A percentile compares a stretch with the other conserved stretches of the same genome.
Conservation (phyloP, 306 rosid genomes). For the Canavalia gladiata region DNA sequence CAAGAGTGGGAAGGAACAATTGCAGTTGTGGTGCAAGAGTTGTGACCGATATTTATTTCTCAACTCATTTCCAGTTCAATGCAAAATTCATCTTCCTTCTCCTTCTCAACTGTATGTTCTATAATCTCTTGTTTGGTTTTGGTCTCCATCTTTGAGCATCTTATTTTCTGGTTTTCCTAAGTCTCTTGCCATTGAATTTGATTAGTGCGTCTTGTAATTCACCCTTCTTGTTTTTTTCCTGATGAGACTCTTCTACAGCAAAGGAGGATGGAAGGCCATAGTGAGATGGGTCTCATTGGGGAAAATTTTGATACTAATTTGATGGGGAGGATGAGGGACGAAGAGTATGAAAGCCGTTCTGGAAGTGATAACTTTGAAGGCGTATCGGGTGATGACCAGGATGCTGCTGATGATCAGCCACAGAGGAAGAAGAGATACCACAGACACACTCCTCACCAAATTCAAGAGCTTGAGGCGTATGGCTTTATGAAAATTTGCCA, state of each 20-base stretch:
- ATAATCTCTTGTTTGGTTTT: conserved; percentile 8
- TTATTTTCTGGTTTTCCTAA: conserved; percentile 7
- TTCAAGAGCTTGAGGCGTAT: conserved; percentile 93
- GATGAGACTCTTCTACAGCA: conserved; percentile 55
- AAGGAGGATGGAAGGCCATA: conserved; percentile 81
- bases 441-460: conserved; percentile 91
- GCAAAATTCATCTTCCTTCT: conserved; percentile 49
- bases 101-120: conserved; percentile 63
- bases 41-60: conserved; percentile 50
- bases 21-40: conserved; percentile 47
- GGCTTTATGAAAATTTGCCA: conserved; percentile 24
- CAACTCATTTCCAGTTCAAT: conserved; percentile 56
- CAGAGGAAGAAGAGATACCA: conserved; percentile 87
- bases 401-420: conserved; percentile 69
- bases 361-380: conserved; percentile 91
- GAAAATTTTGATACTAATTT: conserved; percentile 72
- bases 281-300: conserved; percentile 70
- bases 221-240: conserved; percentile 28
- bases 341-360: conserved; percentile 90
- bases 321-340: conserved; percentile 77
- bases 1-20: conserved; percentile 37
- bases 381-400: conserved; percentile 87
- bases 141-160: neutral
- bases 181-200: conserved; percentile 21
- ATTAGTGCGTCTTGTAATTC: conserved; percentile 26